A percentile compares a stretch with the other conserved stretches of the same genome.
Conservation (phyloP, 2,329 filamentous ascomycete species). For the Xylariaceae sp. region DNA sequence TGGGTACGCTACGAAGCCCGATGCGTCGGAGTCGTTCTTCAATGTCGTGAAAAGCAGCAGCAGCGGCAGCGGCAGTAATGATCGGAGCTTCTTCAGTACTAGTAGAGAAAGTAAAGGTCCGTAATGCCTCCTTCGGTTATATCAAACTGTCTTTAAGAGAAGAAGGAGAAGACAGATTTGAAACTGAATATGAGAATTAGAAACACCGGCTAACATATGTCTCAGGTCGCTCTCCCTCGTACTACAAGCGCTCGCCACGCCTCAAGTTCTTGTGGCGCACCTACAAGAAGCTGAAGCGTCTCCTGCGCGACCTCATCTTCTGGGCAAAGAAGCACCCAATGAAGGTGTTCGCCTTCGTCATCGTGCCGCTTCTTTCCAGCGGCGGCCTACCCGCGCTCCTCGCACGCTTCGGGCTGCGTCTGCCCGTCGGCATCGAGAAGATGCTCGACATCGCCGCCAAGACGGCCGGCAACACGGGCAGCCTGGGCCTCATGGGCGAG, state of each 20-base stretch:
- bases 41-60: not conserved
- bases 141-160: not conserved
- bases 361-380: conserved; percentile 81
- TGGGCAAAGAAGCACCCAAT: conserved; percentile 79
- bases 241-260: conserved; percentile 79
- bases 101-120: conserved; percentile 15
- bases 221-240: conserved; percentile 52
- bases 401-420: conserved; percentile 69
- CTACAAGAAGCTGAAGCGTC: conserved; percentile 68
- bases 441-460: conserved; percentile 51
- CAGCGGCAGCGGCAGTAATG: not conserved
- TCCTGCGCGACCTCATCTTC: conserved; percentile 73
- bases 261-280: conserved; percentile 70
- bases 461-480: conserved; percentile 45
- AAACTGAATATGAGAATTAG: not conserved
- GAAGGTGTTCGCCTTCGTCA: conserved; percentile 80
- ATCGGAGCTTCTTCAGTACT: conserved; percentile 30
- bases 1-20: not conserved
- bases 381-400: conserved; percentile 76
- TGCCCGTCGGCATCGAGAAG: conserved; percentile 60
- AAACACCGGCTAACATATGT: not conserved
- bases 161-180: not conserved
- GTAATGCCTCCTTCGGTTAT: too few species aligned
- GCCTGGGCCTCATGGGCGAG: conserved; percentile 48
- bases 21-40: not conserved